phyloP scores from a whole-genome alignment of 2,329 filamentous ascomycete genomes.

The Lasiodiplodia citricola region DNA sequence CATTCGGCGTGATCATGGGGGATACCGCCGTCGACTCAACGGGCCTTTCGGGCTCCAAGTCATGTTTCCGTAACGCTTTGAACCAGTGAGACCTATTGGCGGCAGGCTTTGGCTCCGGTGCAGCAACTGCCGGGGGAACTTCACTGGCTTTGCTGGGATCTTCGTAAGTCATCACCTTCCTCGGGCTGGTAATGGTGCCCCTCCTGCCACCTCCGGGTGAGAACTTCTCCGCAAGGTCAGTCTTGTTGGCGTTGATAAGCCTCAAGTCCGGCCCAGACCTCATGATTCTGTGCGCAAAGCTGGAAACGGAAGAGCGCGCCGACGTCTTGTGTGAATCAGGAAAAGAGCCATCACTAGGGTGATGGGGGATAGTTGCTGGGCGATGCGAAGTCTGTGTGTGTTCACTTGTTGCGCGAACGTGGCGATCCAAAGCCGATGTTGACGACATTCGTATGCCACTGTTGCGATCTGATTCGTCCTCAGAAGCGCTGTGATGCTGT shows the following conservation, averaged over 20 bases:
- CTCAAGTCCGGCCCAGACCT: slow-evolving; percentile 35
- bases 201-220: not conserved
- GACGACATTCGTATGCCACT: not conserved
- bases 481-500: not conserved
- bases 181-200: not conserved
- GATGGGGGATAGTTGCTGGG: not conserved
- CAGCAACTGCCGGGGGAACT: not conserved
- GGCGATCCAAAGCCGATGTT: not conserved
- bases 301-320: slow-evolving; percentile 34
- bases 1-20: not conserved
- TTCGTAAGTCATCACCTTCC: slow-evolving; percentile 16
- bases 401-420: not conserved
- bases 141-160: not conserved
- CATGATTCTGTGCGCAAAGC: slow-evolving; percentile 34
- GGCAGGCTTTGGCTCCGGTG: slow-evolving; percentile 28
- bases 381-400: not conserved
- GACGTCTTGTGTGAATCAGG: slow-evolving; percentile 9
- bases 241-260: slow-evolving; percentile 29
- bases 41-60: not conserved
- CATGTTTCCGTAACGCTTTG: slow-evolving; percentile 2
- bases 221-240: slow-evolving; percentile 4
- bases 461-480: not conserved
- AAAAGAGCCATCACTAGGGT: not conserved
- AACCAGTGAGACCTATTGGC: slow-evolving; percentile 31
- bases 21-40: not conserved